Percentiles rank a stretch among this genome's conserved stretches.
Evolutionary conservation across 306 rosid species (phyloP).

Genomic region (Astragalus glycyphyllos): DNA sequence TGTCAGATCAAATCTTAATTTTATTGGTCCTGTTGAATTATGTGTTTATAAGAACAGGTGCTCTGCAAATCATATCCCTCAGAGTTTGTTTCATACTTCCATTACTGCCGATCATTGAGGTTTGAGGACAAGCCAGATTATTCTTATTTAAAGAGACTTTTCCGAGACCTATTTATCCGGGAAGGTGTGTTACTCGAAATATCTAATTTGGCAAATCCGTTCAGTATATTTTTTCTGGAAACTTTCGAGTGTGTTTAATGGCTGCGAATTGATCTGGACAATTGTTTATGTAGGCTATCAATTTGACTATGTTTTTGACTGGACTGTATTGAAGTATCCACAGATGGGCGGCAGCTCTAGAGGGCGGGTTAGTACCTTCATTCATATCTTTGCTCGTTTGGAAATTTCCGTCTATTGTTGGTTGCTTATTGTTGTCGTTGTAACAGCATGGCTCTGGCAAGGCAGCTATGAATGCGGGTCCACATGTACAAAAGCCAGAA

Average conservation of each 20-base stretch:
- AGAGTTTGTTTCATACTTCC: conserved; percentile 97
- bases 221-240: conserved; percentile 27
- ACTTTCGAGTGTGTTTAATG: conserved; percentile 8
- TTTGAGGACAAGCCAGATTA: conserved; percentile 99
- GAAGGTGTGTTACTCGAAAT: conserved; percentile 62
- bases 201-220: conserved; percentile 10
- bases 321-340: conserved; percentile 89
- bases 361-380: conserved; percentile 68
- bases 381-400: conserved; percentile 25
- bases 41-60: conserved; percentile 61
- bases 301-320: conserved; percentile 88
- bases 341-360: conserved; percentile 68
- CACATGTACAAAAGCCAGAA: conserved; percentile 78
- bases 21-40: conserved; percentile 42
- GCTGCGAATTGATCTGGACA: conserved; percentile 38
- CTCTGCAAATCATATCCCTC: conserved; percentile 91
- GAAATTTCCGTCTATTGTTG: conserved; percentile 23
- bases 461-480: conserved; percentile 64
- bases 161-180: conserved; percentile 92
- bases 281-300: conserved; percentile 70
- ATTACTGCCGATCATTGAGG: conserved; percentile 93
- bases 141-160: conserved; percentile 95
- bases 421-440: conserved; percentile 48
- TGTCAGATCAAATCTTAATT: conserved; percentile 24
- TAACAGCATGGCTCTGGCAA: conserved; percentile 70